Evolutionary conservation across 495 filamentous ascomycete species (phyloP).

Genomic region (Penicillium arizonense): DNA sequence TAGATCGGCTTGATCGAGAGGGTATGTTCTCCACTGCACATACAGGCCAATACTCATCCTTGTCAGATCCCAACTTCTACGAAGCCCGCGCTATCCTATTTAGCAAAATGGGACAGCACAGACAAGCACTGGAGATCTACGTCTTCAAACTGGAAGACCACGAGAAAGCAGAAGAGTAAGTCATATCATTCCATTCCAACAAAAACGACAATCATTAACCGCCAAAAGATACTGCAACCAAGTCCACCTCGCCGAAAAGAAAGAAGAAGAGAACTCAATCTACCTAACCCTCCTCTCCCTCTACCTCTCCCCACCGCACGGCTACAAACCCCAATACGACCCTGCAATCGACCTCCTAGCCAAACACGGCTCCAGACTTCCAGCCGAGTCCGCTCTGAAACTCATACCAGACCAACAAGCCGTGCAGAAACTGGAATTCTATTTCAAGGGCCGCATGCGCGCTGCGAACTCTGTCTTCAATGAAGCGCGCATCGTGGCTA

Average conservation of each 20-base stretch:
- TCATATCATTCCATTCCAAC: not conserved
- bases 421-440: constrained; percentile 77
- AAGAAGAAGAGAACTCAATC: constrained; percentile 66
- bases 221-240: constrained; percentile 81
- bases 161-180: constrained; percentile 85
- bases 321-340: constrained; percentile 67
- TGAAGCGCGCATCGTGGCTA: constrained; percentile 72
- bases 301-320: constrained; percentile 80
- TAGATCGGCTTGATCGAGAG: constrained; percentile 73
- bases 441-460: constrained; percentile 89
- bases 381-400: constrained; percentile 77
- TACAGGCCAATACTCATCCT: not conserved
- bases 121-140: constrained; percentile 91
- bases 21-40: constrained; percentile 50
- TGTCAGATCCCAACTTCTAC: constrained; percentile 75
- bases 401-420: constrained; percentile 81
- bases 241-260: constrained; percentile 63
- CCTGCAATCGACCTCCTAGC: constrained; percentile 86
- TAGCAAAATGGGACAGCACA: constrained; percentile 93
- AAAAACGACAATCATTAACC: constrained; percentile 11
- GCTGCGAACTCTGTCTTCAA: constrained; percentile 78
- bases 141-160: constrained; percentile 90
- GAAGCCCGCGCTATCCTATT: constrained; percentile 90
- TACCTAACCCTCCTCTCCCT: constrained; percentile 88
- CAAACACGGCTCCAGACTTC: constrained; percentile 86